Evolutionary conservation across 2,329 filamentous ascomycete genomes (phyloP), one percentile per base, ranked within the genome.

Genomic region (Pseudogymnoascus sp.): DNA sequence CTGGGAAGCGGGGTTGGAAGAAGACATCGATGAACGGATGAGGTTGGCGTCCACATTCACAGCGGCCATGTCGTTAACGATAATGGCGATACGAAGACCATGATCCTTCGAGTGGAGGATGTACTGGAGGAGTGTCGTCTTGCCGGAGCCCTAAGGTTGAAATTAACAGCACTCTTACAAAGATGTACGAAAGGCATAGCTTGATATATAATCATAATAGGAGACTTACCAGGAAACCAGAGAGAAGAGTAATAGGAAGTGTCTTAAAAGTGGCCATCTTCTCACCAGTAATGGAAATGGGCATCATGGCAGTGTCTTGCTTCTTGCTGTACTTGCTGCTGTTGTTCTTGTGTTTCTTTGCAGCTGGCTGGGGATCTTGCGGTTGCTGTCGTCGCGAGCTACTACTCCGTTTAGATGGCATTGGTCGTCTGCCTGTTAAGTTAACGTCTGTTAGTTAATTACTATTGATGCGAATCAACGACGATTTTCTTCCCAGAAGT

Each of bases 1-100:
- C 39, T 82, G 80, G 2, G 81, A 82, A 36, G 87, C 73, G 25
- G 79, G 79, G 68, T 85, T 80, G 83, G 0, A 87, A 74, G 4
- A 83, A 79, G 0, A 85, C 85, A 63, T 89, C 85, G 66, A 89
- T 83, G 66, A 89, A 89, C 59, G 88, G 76, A 0, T 82, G 83
- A 13, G 15, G 39, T 58, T 63, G 25, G 15, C 17, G 41, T 31
- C 15, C 12, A 13, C 9, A 73, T 78, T 66, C 59, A 82, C 80
- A 36, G 80, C 79, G 64, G 83, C 83, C 74, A 90, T 89, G 64
- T 90, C 88, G 66, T 91, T 90, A 38, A 91, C 87, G 21, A 90
- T 87, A 12, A 90, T 83, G 0, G 86, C 88, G 63, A 91, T 88
- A 1, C 81, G 80, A 7, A 90, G 77, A 0, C 86, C 85, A 72